Base-by-base conservation (phyloP, 2,329 filamentous ascomycete species). In the Ophiostoma pallidulum region DNA sequence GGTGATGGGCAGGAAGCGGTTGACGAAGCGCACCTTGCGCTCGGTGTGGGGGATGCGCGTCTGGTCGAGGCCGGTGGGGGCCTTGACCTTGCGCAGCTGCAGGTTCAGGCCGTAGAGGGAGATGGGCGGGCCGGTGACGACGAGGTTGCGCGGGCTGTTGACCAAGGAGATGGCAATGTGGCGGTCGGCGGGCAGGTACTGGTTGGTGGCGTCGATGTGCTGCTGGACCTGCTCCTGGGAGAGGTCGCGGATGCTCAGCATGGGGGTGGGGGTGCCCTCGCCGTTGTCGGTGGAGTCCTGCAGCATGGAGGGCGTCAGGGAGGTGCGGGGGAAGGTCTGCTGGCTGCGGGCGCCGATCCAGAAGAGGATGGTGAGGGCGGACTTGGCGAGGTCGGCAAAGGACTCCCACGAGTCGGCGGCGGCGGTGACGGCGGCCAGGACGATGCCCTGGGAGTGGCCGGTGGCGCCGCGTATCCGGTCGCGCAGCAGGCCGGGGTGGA, bases 261-360 rank as follows among this genome's bases (percentile, higher is more conserved):
- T 98, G 36, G 92, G 94, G 1, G 92, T 97, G 2, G 94, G 92
- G 6, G 77, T 78, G n/a, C 94, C 94, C 69, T 98, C 92, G 45
- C 92, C 91, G 64, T 92, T 83, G 62, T 96, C 91, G 56, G 88
- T 77, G 1, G 92, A 96, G 67, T 98, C 92, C 62, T 91, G 87
- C 46, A 98, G 76, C 61, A 91, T 87, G 38, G 80, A 86, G 0
- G 92, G 94, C 4, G 90, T 88, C 59, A 98, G 77, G 29, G 92
- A 97, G 4, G 92, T 98, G 57, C 86, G 82, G 33, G 92, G 94
- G 68, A 96, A 98, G 2, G 90, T 90, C 67, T 98, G 92, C 66
- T 98, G 92, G 66, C 91, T 96, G 60, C 92, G 84, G 52, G 91
- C 82, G 63, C 94, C 92, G 57, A 98, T 95, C 92, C 92, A 98